These are phyloP conservation scores for Marvania coccoides DNA, from an alignment of 139 green algal genomes.

Conservation along the genomic window DNA sequence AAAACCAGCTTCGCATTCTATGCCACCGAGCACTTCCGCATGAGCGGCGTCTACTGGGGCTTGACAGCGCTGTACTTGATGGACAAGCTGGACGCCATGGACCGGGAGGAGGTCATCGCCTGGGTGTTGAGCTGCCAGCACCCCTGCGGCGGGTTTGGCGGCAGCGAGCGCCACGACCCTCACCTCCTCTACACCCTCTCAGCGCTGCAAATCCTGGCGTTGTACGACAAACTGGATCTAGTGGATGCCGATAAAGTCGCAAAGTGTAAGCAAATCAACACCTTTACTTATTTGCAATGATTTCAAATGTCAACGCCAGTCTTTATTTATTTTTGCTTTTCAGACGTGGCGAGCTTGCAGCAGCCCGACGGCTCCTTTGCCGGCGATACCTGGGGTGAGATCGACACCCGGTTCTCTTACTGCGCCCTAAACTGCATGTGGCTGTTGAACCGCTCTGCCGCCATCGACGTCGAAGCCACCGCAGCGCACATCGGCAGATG, in stretches of 20 bases:
- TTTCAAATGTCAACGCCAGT: too few species aligned
- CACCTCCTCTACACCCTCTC: conserved; percentile 96
- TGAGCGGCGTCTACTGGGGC: conserved; percentile 98
- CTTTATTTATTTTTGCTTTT: neutral
- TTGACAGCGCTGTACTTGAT: conserved; percentile 79
- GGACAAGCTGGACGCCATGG: conserved; percentile 54
- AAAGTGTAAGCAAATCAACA: conserved; percentile 51
- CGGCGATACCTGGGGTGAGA: conserved; percentile 93
- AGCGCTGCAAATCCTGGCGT: conserved; percentile 88
- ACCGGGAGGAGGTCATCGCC: conserved; percentile 33
- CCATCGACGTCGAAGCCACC: conserved; percentile 65
- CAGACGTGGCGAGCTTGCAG: conserved; percentile 77
- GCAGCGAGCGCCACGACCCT: conserved; percentile 79
- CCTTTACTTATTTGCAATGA: neutral
- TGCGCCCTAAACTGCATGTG: conserved; percentile 72
- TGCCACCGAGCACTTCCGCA: conserved; percentile 91
- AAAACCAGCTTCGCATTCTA: conserved; percentile 59
- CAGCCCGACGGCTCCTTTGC: conserved; percentile 84
- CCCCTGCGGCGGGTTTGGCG: conserved; percentile 72
- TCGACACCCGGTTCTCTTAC: conserved; percentile 97
- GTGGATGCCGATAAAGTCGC: conserved; percentile 64
- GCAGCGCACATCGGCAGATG: conserved; percentile 73
- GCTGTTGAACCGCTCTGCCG: conserved; percentile 46
- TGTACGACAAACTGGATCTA: conserved; percentile 72
- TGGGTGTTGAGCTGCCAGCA: conserved; percentile 71